Base-by-base conservation (phyloP, 2,329 filamentous ascomycete species). In the Daldinia sp. region DNA sequence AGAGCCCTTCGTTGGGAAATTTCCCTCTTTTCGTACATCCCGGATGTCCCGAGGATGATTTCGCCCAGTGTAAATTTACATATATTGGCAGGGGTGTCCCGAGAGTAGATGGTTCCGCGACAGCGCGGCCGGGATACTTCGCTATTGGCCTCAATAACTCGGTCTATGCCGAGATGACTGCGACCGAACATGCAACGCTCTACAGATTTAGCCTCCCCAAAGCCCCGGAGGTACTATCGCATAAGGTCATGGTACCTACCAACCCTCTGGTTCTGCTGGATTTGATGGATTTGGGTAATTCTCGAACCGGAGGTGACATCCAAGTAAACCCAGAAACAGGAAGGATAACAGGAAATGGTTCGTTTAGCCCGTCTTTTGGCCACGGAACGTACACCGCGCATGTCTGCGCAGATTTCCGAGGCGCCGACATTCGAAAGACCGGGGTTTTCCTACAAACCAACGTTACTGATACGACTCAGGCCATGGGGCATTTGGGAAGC, bases 321-420 rank as follows among this genome's bases (percentile, higher is more conserved):
- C 79, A 81, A 58, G 83, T 91, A 0, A 82, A 89, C 67, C 76
- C 80, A 0, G 74, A 80, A 12, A 82, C 83, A 0, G 87, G 86
- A 0, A 83, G 88, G 10, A 87, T 91, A 69, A 81, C 82, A n/a
- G 89, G 88, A 7, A 86, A 86, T 63, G 88, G 87, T 7, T 82
- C 80, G 0, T 91, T 90, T 69, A 78, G 81, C 9, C 87, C 89
- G 0, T 89, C 87, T 23, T 91, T 91, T 72, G 89, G 88, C 13
- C 81, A 82, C 0, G 88, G 88, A 1, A 81, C 77, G 6, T 91
- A 91, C 74, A 74, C 78, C 7, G 81, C 87, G 1, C 86, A 87
- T 70, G 88, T 90, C 74, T 92, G 89, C 70, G 85, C 86, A 39
- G 89, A 91, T 73, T 86, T 90, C 65, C 78, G 75, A 26, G 87